Conservation (phyloP, 805 yeast genomes). For the Lachancea meyersii region DNA sequence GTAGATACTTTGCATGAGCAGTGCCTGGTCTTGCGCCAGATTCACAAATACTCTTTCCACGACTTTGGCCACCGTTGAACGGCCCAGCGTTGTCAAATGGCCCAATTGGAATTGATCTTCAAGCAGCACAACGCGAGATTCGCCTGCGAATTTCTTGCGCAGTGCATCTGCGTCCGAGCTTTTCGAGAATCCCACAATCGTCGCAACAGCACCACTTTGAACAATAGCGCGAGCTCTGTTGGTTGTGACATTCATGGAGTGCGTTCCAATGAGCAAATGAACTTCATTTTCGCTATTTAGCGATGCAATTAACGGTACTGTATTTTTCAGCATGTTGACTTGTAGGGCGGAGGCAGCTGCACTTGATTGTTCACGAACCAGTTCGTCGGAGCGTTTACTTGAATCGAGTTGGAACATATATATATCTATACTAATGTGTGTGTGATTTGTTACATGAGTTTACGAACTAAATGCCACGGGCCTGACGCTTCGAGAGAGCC, state of each 20-base stretch:
- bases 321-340: background rate
- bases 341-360: background rate
- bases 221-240: conserved; percentile 44
- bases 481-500: too few relatives aligned
- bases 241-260: conserved; percentile 29
- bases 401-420: background rate
- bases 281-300: conserved; percentile 43
- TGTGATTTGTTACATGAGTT: background rate
- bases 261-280: conserved; percentile 51
- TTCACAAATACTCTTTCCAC: conserved; percentile 76
- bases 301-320: conserved; percentile 36
- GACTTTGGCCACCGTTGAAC: conserved; percentile 51
- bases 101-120: conserved; percentile 33
- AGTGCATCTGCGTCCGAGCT: conserved; percentile 17
- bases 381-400: too few relatives aligned
- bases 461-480: too few relatives aligned
- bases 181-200: conserved; percentile 38
- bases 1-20: conserved; percentile 39
- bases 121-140: conserved; percentile 28
- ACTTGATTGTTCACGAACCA: background rate
- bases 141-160: conserved; percentile 18
- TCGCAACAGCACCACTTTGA: conserved; percentile 51
- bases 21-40: conserved; percentile 30
- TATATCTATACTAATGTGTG: background rate
- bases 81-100: conserved; percentile 53